Base-by-base conservation (phyloP, 1,284 basidiomycete genomes). In the Fomitiporia mediterranea region DNA sequence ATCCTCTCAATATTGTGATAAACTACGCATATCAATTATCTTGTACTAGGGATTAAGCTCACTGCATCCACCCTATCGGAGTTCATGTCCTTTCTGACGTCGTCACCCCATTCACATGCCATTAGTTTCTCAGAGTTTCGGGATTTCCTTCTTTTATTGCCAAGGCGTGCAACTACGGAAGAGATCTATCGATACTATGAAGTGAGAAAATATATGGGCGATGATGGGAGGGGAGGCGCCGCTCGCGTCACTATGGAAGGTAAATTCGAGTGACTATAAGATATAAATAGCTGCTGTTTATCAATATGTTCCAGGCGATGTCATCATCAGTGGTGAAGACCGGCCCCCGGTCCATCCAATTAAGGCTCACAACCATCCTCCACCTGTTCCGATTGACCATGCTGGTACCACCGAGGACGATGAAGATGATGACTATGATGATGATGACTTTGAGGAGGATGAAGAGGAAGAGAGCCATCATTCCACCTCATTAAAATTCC, bases 111-210 rank as follows among this genome's bases (percentile, higher is more conserved):
- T 64, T 81, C 84, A 15, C 78, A 79, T 67, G 73, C 79, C n/a
- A 81, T 97, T 67, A 84, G 77, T 58, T 98, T 95, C 71, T 76
- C 78, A 56, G 89, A 96, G 66, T 97, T 96, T 70, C 78, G 94
- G 50, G 89, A 96, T 72, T 95, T 94, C 70, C 77, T 98, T 51
- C 78, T 97, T 51, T 80, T 96, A 51, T 72, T 96, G 56, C 93
- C 94, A 40, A 82, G 91, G 58, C 85, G 81, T 67, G 83, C 81
- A 32, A 94, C 89, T 1, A 77, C 91, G 7, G 77, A 80, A 51
- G 94, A 97, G 72, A 95, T 97, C 39, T 95, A 90, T 72, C 83
- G 76, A 61, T 92, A 84, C 68, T 96, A 93, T 68, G 82, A 92
- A 73, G 81, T 93, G 60, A 81, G 80, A 66, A 86, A 79, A 63